Base-by-base conservation (phyloP, 176 grass and related monocot species). In the Typha latifolia region DNA sequence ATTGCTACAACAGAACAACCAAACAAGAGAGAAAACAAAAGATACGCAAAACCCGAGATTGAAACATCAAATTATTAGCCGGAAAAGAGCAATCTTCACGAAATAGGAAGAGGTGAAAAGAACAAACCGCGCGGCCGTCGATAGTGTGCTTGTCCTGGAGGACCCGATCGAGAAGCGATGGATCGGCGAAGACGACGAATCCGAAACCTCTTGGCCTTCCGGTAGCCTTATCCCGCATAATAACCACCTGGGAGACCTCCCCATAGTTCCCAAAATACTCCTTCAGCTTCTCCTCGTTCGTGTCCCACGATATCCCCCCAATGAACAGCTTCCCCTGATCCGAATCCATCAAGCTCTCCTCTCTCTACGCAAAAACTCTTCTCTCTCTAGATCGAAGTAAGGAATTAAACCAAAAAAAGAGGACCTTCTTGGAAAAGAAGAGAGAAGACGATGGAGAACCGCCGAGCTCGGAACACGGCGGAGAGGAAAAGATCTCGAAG, bases 231-330 rank as follows among this genome's bases (percentile, higher is more conserved):
- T 99, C 95, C 49, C 86, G 69, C 95, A 99, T 99, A 68, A 99
- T 85, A 56, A 85, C 86, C 27, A 86, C 84, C 78, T 93, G 84
- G 9, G 86, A 82, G 23, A 99, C 89, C 61, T 82, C 85, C 29
- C 95, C 95, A 32, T 90, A 99, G 69, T 73, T 49, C 26, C 75
- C 80, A 77, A 99, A 99, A 86, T 99, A 85, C 19, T 99, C 95
- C 59, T 69, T 86, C 14, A 99, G 77, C 86, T 90, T 99, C 4
- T 99, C 95, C 79, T 99, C 95, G 57, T 89, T 83, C 43, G 95
- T 99, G 53, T 99, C 95, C 95, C 95, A 99, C 19, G 95, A 99
- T 78, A 99, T 94, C 69, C 95, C 95, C 72, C 95, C 95, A 75
- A 99, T 86, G 76, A 99, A 99, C 37, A 99, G 77, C 81, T 99